phyloP scores from a whole-genome alignment of 495 filamentous ascomycete genomes.

The Penicillium soppii region DNA sequence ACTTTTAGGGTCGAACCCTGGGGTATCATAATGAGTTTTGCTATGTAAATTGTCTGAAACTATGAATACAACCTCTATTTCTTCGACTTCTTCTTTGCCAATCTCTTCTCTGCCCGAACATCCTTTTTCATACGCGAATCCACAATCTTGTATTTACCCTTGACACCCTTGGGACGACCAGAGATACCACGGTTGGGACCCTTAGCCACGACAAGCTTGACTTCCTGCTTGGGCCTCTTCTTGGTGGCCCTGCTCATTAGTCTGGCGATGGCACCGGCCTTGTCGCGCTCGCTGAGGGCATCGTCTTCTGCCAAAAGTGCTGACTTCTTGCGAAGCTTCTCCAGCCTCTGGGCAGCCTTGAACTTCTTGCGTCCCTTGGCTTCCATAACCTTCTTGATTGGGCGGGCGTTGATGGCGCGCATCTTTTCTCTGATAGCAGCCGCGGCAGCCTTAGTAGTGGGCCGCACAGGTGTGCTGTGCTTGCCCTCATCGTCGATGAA shows the following conservation, averaged over 20 bases:
- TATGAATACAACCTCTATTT: constrained; percentile 24
- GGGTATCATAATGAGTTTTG: constrained; percentile 22
- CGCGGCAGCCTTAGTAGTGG: constrained; percentile 86
- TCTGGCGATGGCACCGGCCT: constrained; percentile 78
- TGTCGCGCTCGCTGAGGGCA: constrained; percentile 90
- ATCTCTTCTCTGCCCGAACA: constrained; percentile 83
- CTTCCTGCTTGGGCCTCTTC: constrained; percentile 80
- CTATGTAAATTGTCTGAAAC: constrained; percentile 11
- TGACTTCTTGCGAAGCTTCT: constrained; percentile 94
- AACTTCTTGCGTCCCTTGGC: constrained; percentile 96
- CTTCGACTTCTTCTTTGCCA: constrained; percentile 60
- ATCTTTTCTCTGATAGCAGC: constrained; percentile 93
- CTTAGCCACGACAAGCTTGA: constrained; percentile 86
- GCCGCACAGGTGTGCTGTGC: constrained; percentile 81
- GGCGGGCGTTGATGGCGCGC: constrained; percentile 89
- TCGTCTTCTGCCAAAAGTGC: constrained; percentile 84
- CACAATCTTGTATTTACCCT: constrained; percentile 99
- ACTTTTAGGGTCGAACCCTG: constrained; percentile 4
- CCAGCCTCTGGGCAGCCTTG: constrained; percentile 83
- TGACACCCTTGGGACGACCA: constrained; percentile 80
- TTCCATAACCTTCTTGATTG: constrained; percentile 99
- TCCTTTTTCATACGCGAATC: constrained; percentile 98
- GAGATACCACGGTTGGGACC: constrained; percentile 81
- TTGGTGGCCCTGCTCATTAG: constrained; percentile 77
- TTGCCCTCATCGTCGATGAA: constrained; percentile 89